Evolutionary conservation across 371 early-diverging fungal species (phyloP), one percentile per base, ranked within the genome.

Genomic region (Furculomyces boomerangus): DNA sequence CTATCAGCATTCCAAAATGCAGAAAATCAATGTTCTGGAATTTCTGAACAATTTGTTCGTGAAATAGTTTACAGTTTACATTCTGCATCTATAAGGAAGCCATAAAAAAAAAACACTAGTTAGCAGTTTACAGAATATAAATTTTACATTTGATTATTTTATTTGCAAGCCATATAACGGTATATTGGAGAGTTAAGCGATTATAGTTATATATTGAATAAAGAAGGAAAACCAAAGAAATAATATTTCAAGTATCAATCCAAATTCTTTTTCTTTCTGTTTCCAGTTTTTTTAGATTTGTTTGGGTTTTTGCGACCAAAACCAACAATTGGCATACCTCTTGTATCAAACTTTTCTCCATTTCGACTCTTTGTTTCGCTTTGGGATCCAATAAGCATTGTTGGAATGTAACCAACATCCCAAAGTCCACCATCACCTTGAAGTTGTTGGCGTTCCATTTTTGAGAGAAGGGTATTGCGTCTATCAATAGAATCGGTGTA

Each of bases 251-350:
- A 24, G n/a, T 24, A 46, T 27, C n/a, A 46, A 13, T 8, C 22
- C 20, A 46, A 51, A 30, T 50, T 57, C 56, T 67, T 64, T 66
- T 78, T 76, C 63, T 71, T 75, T 60, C 72, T 68, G 58, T 73
- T 72, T 5, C 70, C 63, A 44, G 74, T 75, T 57, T 70, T 69
- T 56, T 71, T 75, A 30, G 68, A 67, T 2, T 73, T 76, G 64
- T 94, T 94, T 26, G 92, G 91, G 63, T 94, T 94, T 57, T 76
- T 80, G 27, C 86, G 71, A 29, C 93, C 93, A 61, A 78, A 82
- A 0, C 88, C 90, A 67, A 93, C 80, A 24, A 72, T 71, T 1
- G 86, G 83, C 49, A 80, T 74, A 30, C 80, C 82, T 59, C 71
- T 74, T 57, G 78, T 78, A 54, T 79, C 78, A 52, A 75, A 73